Percentiles rank a stretch among this genome's conserved stretches.
These are phyloP conservation scores for Melocanna baccifera DNA, from an alignment of 176 grass and related monocot genomes.

Conservation along the genomic window DNA sequence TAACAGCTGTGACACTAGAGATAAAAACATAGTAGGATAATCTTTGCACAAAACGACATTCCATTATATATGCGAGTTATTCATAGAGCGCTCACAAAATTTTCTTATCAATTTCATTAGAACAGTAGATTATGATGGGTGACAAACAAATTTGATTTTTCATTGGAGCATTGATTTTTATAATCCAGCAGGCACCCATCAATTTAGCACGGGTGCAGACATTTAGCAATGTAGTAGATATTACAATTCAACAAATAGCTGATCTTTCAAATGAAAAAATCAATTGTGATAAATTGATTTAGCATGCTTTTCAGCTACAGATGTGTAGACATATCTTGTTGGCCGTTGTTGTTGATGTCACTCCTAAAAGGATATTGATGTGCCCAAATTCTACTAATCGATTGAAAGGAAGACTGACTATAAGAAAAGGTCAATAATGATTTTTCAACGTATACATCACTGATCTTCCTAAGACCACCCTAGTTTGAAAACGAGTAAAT, in stretches of 20 bases:
- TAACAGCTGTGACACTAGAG: background rate
- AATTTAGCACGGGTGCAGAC: background rate
- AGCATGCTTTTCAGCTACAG: background rate
- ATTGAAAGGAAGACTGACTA: background rate
- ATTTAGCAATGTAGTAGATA: background rate
- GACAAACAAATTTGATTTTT: background rate
- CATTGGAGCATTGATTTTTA: background rate
- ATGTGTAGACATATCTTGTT: background rate
- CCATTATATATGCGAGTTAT: background rate
- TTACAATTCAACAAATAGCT: background rate
- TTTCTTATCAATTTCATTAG: background rate
- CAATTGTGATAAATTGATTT: background rate
- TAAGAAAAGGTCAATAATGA: background rate
- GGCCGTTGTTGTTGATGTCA: slow-evolving; percentile 9
- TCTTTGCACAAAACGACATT: background rate
- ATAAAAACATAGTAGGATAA: background rate
- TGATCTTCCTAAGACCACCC: background rate
- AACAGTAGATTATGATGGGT: background rate
- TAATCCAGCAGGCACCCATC: background rate
- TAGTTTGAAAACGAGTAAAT: background rate
- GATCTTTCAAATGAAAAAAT: background rate
- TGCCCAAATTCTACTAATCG: background rate
- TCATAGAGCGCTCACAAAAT: background rate
- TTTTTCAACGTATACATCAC: slow-evolving; percentile 8
- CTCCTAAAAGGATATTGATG: background rate